phyloP scores from a whole-genome alignment of 2,329 filamentous ascomycete species.

The Cordyceps cateniannulata region DNA sequence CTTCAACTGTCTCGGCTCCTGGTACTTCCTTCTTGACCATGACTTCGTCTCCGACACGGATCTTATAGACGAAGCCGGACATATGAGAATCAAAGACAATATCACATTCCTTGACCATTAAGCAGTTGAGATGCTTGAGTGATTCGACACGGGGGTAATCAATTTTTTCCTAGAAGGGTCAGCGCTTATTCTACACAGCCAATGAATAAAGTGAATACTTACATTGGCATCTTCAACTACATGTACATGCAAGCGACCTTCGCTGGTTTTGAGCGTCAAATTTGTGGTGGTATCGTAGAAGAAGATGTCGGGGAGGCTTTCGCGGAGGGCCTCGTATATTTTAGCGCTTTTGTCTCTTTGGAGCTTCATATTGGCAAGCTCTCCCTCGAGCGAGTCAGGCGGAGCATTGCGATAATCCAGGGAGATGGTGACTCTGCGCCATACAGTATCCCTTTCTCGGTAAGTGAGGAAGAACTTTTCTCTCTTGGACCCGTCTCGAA shows the following conservation, averaged over 20 bases:
- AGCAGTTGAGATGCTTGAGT: conserved; percentile 65
- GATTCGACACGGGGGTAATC: conserved; percentile 69
- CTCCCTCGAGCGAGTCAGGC: conserved; percentile 75
- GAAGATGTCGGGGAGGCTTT: conserved; percentile 86
- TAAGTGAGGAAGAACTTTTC: conserved; percentile 99
- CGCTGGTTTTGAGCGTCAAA: conserved; percentile 82
- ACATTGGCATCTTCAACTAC: conserved; percentile 93
- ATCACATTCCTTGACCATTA: conserved; percentile 62
- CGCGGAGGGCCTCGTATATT: conserved; percentile 91
- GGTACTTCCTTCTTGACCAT: conserved; percentile 99
- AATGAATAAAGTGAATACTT: conserved; percentile 23
- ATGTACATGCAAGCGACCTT: conserved; percentile 86
- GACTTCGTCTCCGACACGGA: conserved; percentile 58
- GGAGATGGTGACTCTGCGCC: conserved; percentile 87
- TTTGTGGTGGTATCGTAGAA: conserved; percentile 97
- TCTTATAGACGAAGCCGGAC: conserved; percentile 96
- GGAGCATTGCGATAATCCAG: conserved; percentile 83
- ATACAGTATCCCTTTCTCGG: conserved; percentile 69
- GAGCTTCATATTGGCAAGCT: conserved; percentile 69
- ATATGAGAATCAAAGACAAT: conserved; percentile 86
- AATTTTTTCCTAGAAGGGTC: conserved; percentile 65
- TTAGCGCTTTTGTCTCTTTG: conserved; percentile 89
- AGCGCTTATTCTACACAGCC: conserved; percentile 4
- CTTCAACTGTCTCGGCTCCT: conserved; percentile 88
- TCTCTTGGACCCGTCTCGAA: conserved; percentile 81